A percentile compares a stretch with the other conserved stretches of the same genome.
These are phyloP conservation scores for Ogataea hybrid DNA, from an alignment of 1,139 yeast genomes.

Conservation along the genomic window DNA sequence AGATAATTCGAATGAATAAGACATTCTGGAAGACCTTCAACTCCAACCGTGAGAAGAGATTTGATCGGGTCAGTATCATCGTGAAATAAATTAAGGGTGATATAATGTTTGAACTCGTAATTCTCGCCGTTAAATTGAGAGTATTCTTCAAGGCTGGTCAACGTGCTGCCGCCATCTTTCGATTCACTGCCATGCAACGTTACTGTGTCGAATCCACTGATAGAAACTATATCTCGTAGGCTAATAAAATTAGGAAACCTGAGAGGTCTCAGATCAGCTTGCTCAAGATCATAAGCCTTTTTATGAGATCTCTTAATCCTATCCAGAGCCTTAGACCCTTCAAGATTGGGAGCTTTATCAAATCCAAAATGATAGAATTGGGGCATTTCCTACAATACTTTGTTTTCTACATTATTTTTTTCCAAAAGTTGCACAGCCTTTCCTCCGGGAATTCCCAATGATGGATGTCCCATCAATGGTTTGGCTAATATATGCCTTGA, in stretches of 20 bases:
- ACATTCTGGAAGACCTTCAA: slow-evolving; percentile 11
- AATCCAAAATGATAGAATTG: slow-evolving; percentile 17
- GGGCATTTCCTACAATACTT: background rate
- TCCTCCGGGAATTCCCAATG: too few relatives aligned
- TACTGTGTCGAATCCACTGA: slow-evolving; percentile 7
- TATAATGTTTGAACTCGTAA: slow-evolving; percentile 12
- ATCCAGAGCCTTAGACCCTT: slow-evolving; percentile 8
- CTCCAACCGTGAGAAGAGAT: slow-evolving; percentile 10
- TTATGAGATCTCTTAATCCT: background rate
- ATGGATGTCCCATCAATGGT: too few relatives aligned
- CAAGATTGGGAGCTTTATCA: slow-evolving; percentile 6
- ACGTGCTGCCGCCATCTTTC: background rate
- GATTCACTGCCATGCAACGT: slow-evolving; percentile 4
- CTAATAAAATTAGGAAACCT: slow-evolving; percentile 13
- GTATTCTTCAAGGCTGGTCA: too few relatives aligned
- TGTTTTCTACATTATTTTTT: background rate
- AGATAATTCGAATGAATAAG: slow-evolving; percentile 10
- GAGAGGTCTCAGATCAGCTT: slow-evolving; percentile 4
- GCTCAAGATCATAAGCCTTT: background rate
- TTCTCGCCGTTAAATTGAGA: background rate
- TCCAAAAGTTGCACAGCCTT: background rate
- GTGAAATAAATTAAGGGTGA: slow-evolving; percentile 7
- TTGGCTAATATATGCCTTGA: too few relatives aligned
- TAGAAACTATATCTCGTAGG: slow-evolving; percentile 14
- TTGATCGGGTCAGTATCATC: slow-evolving; percentile 1